A percentile compares a stretch with the other conserved stretches of the same genome.
These are phyloP conservation scores for Tetratostichococcus sp. DNA, from an alignment of 139 green algal genomes.

Conservation along the genomic window DNA sequence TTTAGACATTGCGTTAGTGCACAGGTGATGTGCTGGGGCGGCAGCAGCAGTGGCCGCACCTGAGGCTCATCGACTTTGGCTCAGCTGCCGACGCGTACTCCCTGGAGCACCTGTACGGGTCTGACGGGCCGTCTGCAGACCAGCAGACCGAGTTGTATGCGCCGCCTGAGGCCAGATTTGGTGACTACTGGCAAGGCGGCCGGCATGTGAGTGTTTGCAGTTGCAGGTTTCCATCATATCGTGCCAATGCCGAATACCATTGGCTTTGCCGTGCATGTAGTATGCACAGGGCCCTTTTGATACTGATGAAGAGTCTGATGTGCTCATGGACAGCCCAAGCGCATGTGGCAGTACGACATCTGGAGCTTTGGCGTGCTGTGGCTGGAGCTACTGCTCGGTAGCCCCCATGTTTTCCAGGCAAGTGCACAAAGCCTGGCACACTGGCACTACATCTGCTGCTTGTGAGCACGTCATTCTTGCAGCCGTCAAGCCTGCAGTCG, in stretches of 20 bases:
- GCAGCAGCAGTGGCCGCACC: conserved; percentile 15
- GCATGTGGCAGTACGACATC: conserved; percentile 55
- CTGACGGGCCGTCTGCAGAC: neutral
- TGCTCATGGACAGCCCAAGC: conserved; percentile 21
- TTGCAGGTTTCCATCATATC: too few species aligned
- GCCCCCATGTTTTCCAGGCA: conserved; percentile 52
- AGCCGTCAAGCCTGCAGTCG: neutral
- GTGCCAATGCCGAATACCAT: too few species aligned
- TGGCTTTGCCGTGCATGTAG: too few species aligned
- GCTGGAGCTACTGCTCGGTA: conserved; percentile 69
- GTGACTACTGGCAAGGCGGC: conserved; percentile 5
- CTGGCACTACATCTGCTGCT: neutral
- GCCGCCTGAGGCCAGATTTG: conserved; percentile 63
- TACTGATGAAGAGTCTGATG: too few species aligned
- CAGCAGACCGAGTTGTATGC: conserved; percentile 70
- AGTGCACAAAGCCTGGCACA: too few species aligned
- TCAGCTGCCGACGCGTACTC: conserved; percentile 51
- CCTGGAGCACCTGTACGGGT: conserved; percentile 39
- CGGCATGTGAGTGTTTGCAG: neutral
- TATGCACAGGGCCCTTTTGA: too few species aligned
- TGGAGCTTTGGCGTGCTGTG: conserved; percentile 70
- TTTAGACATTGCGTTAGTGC: too few species aligned
- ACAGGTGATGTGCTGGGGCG: too few species aligned
- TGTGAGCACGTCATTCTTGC: neutral
- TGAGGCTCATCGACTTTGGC: conserved; percentile 76